phyloP scores from a whole-genome alignment of 1,284 basidiomycete genomes.

The Leucocoprinus gongylophorus region DNA sequence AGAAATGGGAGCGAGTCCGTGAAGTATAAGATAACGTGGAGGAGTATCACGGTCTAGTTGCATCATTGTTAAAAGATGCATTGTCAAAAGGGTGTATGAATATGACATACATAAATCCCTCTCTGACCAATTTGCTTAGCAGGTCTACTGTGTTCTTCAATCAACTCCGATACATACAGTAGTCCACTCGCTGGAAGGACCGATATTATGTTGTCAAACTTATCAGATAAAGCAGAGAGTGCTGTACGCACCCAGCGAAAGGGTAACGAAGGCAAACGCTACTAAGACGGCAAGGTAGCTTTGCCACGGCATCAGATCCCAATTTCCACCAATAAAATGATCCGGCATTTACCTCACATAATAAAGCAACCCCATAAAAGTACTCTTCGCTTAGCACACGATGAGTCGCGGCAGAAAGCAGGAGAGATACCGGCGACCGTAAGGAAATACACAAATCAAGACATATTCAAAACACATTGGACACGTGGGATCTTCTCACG shows the following conservation, averaged over 20 bases:
- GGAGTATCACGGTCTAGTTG: conserved; percentile 61
- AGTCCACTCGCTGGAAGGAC: conserved; percentile 72
- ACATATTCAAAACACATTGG: neutral
- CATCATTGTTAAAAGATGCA: neutral
- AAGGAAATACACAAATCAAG: neutral
- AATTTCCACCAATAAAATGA: neutral
- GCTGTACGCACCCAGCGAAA: conserved; percentile 56
- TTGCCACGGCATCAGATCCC: neutral
- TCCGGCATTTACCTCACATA: conserved; percentile 40
- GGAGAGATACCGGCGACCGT: neutral
- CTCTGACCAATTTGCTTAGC: conserved; percentile 79
- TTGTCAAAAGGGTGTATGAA: conserved; percentile 3
- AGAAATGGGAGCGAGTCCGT: conserved; percentile 73
- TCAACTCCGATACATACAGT: conserved; percentile 88
- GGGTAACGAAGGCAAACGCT: conserved; percentile 72
- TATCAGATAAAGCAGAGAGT: conserved; percentile 16
- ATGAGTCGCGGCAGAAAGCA: neutral
- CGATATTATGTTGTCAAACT: conserved; percentile 2
- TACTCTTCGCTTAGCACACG: conserved; percentile 12
- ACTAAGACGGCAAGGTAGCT: conserved; percentile 63
- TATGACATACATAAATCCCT: conserved; percentile 71
- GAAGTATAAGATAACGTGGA: conserved; percentile 75
- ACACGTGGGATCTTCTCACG: conserved; percentile 12
- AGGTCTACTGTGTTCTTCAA: conserved; percentile 82
- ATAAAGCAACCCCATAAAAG: conserved; percentile 41